Conservation (phyloP, 164 flowering plant genomes). For the Vitis riparia region DNA sequence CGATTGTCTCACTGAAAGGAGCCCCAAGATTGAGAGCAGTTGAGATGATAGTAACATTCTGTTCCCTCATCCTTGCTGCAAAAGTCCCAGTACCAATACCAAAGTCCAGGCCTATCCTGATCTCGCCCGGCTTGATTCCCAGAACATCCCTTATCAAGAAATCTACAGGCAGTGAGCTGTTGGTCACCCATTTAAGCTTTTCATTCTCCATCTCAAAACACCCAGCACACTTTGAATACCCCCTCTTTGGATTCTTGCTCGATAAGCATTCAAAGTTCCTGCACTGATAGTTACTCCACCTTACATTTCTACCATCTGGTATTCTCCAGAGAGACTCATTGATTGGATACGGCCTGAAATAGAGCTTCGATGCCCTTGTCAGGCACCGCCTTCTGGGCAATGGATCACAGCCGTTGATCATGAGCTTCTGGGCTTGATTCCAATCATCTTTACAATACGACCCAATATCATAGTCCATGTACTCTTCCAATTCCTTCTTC, state of each 20-base stretch:
- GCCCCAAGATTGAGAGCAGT: slow-evolving; percentile 92
- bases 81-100: slow-evolving; percentile 83
- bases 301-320: slow-evolving; percentile 77
- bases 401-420: slow-evolving; percentile 91
- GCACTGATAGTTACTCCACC: slow-evolving; percentile 78
- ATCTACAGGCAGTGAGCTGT: slow-evolving; percentile 52
- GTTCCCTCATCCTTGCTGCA: slow-evolving; percentile 91
- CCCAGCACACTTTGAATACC: slow-evolving; percentile 67
- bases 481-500: slow-evolving; percentile 80
- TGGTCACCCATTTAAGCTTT: slow-evolving; percentile 70
- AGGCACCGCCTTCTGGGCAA: slow-evolving; percentile 85
- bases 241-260: slow-evolving; percentile 63
- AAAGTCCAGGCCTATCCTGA: slow-evolving; percentile 76
- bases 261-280: slow-evolving; percentile 71
- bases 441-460: slow-evolving; percentile 94
- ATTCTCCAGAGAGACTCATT: slow-evolving; percentile 80
- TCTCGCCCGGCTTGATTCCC: slow-evolving; percentile 72
- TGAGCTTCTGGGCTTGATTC: slow-evolving; percentile 78
- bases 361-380: slow-evolving; percentile 77
- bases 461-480: slow-evolving; percentile 90
- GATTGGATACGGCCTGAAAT: slow-evolving; percentile 69
- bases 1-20: slow-evolving; percentile 87
- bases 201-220: slow-evolving; percentile 96
- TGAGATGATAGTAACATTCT: slow-evolving; percentile 69
- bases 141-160: slow-evolving; percentile 65